These are phyloP conservation scores for Brachypodium distachyon DNA, from an alignment of 202 grass and related monocot genomes.

Conservation along the genomic window DNA sequence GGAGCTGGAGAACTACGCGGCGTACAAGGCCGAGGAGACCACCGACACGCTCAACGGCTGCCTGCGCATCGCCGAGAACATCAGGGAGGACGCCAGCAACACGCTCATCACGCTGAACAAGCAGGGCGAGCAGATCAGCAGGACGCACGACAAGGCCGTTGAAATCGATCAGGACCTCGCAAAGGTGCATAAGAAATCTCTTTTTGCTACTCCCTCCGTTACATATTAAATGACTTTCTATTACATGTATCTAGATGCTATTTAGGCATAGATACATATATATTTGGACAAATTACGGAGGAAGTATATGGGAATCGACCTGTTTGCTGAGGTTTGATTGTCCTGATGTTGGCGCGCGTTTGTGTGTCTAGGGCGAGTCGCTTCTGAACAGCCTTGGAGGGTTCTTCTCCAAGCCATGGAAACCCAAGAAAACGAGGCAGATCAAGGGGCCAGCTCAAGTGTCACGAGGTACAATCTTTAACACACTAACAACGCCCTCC, in stretches of 20 bases:
- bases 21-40: conserved; percentile 74
- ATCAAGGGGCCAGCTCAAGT: conserved; percentile 71
- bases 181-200: conserved; percentile 36
- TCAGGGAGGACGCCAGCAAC: conserved; percentile 56
- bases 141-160: conserved; percentile 55
- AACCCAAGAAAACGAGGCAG: conserved; percentile 81
- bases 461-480: not conserved
- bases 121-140: conserved; percentile 68
- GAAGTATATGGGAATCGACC: no score
- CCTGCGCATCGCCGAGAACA: conserved; percentile 74
- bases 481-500: not conserved
- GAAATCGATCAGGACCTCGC: conserved; percentile 74
- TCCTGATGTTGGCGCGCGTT: not conserved
- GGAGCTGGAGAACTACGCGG: conserved; percentile 78
- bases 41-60: conserved; percentile 64
- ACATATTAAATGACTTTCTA: no score
- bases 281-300: no score
- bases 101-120: conserved; percentile 70
- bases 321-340: not conserved
- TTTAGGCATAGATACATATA: no score
- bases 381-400: conserved; percentile 85
- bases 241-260: no score
- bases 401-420: conserved; percentile 89
- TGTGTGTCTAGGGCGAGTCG: conserved; percentile 43
- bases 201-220: no score